Evolutionary conservation across 2,329 filamentous ascomycete species (phyloP).

Genomic region (Calonectria ilicicola): DNA sequence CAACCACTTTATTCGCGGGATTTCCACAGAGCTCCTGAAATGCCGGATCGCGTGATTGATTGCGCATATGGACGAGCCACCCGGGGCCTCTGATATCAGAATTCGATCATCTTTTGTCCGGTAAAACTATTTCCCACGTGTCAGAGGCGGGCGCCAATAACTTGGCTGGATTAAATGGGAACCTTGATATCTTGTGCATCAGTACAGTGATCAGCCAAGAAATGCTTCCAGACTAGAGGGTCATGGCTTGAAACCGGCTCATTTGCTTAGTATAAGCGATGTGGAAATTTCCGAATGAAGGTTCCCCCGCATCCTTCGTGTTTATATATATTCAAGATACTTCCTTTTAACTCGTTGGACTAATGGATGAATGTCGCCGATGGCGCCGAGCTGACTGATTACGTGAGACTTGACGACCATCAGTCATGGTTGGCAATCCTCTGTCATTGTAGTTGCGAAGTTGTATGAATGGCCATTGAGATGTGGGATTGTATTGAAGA

Average conservation of each 20-base stretch:
- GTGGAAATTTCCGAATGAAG: background rate
- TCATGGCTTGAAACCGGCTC: too few species aligned
- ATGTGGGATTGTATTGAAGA: background rate
- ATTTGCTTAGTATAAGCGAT: background rate
- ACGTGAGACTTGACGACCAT: conserved; percentile 11
- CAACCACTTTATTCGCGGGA: background rate
- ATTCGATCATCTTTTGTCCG: background rate
- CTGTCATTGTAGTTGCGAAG: conserved; percentile 1
- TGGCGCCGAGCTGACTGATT: conserved; percentile 14
- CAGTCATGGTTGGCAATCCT: conserved; percentile 1
- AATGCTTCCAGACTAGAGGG: background rate
- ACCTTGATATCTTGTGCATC: background rate
- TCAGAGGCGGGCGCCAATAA: background rate
- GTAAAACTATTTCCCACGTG: background rate
- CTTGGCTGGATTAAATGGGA: background rate
- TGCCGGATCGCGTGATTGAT: background rate
- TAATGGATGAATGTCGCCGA: conserved; percentile 13
- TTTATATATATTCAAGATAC: background rate
- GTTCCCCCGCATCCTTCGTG: background rate
- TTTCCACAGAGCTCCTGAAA: background rate
- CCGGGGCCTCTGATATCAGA: conserved; percentile 2
- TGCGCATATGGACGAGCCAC: background rate
- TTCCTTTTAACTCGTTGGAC: background rate
- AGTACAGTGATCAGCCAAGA: background rate
- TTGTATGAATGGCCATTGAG: background rate